Base-by-base conservation (phyloP, 768 basidiomycete species). In the Rhizopogon vinicolor region DNA sequence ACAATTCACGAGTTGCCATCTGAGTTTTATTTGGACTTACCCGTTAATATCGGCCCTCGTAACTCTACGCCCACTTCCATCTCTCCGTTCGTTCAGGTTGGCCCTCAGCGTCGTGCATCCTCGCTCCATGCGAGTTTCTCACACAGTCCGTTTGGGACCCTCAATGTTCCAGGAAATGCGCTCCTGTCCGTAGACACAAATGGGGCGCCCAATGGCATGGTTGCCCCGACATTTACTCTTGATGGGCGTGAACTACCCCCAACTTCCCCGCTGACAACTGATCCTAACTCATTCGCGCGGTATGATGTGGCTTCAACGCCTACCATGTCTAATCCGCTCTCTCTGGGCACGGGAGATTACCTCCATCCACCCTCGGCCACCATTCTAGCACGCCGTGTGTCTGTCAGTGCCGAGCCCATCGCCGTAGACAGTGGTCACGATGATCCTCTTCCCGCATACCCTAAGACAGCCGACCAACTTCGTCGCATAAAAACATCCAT, bases 341-440 rank as follows among this genome's bases (percentile, higher is more conserved):
- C 66, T 60, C 62, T 61, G 62, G 76, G 75, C 55, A 74, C 78
- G 18, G 81, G 78, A 18, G 86, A 90, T 65, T 88, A 82, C 62
- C 77, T 92, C n/a, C 83, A 85, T 42, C 81, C 87, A 0, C 86
- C 87, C 19, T 81, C 81, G 5, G 80, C 87, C 69, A 89, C 85
- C 63, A 91, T 85, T 66, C 81, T 98, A 67, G 92, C 92, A 31
- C 85, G 97, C 39, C 86, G 97, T 42, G 90, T 91, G 3, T 98
- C 95, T 39, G 93, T 99, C 56, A 93, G 91, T 53, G 97, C 97
- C 5, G 97, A 99, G 70, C 93, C 94, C 3, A 93, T 98, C 66
- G 83, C 84, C n/a, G 83, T 97, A 52, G 82, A 90, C 68, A 82
- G 83, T 65, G 75, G 75, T 56, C 66, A 77, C 57, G 77, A 85